Conservation (phyloP, 2,329 filamentous ascomycete species). For the Penicillium sumatraense region DNA sequence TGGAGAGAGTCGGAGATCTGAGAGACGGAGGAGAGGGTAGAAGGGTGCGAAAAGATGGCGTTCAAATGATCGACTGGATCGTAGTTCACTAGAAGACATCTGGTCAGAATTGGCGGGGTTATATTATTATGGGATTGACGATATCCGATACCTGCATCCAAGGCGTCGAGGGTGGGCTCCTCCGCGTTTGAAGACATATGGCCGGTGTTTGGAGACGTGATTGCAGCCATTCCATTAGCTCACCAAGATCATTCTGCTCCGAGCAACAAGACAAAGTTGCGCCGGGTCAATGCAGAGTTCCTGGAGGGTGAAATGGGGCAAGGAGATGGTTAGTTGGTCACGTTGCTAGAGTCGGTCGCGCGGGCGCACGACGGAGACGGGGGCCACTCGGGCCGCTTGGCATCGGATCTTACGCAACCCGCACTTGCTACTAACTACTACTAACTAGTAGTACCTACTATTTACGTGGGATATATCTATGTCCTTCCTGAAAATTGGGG, state of each 20-base stretch:
- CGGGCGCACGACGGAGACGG: constrained; percentile 15
- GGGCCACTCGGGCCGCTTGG: constrained; percentile 17
- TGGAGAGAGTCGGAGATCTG: constrained; percentile 75
- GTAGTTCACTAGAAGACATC: constrained; percentile 69
- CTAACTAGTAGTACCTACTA: not conserved
- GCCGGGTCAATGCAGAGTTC: constrained; percentile 19
- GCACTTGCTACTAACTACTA: no score
- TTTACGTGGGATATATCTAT: not conserved
- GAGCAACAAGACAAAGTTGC: constrained; percentile 19
- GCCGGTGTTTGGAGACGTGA: constrained; percentile 35
- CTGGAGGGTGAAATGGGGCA: constrained; percentile 12
- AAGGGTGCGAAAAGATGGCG: constrained; percentile 87
- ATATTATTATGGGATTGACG: constrained; percentile 2
- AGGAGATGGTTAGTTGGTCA: constrained; percentile 10
- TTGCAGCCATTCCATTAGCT: constrained; percentile 43
- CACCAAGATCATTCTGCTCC: constrained; percentile 23
- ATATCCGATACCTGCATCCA: constrained; percentile 49
- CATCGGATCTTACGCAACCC: constrained; percentile 22
- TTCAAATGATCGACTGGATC: constrained; percentile 93
- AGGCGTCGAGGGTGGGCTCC: constrained; percentile 41
- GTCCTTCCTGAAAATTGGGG: not conserved
- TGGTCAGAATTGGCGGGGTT: constrained; percentile 10
- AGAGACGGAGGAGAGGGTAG: constrained; percentile 76
- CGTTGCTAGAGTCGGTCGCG: not conserved
- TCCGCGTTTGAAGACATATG: constrained; percentile 47